phyloP scores from a whole-genome alignment of 139 green algal species.

The Zygnema circumcarinatum region DNA sequence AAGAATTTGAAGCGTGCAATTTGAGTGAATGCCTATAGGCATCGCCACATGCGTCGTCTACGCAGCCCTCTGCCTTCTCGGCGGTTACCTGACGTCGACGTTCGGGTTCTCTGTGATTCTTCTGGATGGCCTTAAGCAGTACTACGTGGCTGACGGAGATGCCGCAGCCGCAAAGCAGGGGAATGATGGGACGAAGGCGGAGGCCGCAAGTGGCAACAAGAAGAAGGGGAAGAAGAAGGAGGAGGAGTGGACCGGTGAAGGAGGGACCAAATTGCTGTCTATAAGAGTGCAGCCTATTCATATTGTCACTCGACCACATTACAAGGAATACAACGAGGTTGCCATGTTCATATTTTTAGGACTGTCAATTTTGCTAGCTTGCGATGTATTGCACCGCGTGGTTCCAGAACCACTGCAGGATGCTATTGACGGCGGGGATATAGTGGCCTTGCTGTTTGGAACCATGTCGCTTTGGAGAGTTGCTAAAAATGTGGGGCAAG shows the following conservation, averaged over 20 bases:
- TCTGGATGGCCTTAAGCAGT: not conserved
- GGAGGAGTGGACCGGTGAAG: not conserved
- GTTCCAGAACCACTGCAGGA: not conserved
- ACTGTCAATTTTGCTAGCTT: not conserved
- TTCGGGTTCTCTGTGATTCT: not conserved
- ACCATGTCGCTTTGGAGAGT: conserved; percentile 10
- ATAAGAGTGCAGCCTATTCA: not conserved
- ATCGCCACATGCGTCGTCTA: not conserved
- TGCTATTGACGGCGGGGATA: not conserved
- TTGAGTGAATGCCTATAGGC: not conserved
- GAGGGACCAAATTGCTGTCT: not conserved
- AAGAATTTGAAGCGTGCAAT: no score
- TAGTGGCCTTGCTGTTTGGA: not conserved
- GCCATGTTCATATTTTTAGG: not conserved
- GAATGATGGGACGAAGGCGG: no score
- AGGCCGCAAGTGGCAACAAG: not conserved
- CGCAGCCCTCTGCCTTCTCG: not conserved
- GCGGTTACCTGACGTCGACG: not conserved
- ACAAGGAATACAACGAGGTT: conserved; percentile 17
- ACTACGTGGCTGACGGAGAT: not conserved
- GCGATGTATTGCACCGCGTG: not conserved
- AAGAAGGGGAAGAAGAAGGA: not conserved
- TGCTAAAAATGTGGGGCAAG: not conserved
- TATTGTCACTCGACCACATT: not conserved
- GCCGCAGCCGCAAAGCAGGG: not conserved